These are phyloP conservation scores for Puya raimondii DNA, from an alignment of 176 grass and related monocot genomes.

Conservation along the genomic window DNA sequence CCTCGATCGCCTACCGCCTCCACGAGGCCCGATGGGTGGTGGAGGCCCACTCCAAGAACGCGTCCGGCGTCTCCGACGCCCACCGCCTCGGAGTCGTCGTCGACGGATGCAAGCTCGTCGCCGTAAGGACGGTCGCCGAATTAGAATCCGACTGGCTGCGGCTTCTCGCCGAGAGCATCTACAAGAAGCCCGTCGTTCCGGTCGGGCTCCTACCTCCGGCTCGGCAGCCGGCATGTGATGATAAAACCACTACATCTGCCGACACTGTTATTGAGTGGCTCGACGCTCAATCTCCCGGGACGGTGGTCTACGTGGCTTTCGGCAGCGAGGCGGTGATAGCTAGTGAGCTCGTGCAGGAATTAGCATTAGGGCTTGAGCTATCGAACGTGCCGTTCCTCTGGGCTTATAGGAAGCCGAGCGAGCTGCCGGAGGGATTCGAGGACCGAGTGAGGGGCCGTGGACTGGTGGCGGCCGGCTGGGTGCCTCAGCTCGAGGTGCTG, in stretches of 20 bases:
- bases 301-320: conserved; percentile 57
- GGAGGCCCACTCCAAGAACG: not conserved
- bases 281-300: conserved; percentile 16
- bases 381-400: conserved; percentile 51
- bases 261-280: conserved; percentile 28
- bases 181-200: conserved; percentile 40
- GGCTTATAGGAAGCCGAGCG: conserved; percentile 24
- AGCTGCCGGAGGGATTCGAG: conserved; percentile 37
- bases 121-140: conserved; percentile 25
- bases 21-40: conserved; percentile 16
- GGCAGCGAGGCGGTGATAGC: conserved; percentile 56
- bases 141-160: conserved; percentile 34
- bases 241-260: not conserved
- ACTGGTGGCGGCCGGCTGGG: conserved; percentile 35
- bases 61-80: not conserved
- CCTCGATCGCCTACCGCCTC: conserved; percentile 12
- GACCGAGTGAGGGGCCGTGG: conserved; percentile 13
- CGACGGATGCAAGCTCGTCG: conserved; percentile 31
- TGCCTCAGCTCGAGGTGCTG: conserved; percentile 40
- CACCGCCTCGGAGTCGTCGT: conserved; percentile 20
- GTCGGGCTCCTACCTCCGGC: conserved; percentile 34
- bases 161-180: conserved; percentile 25
- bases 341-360: conserved; percentile 21
- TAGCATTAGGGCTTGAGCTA: conserved; percentile 47
- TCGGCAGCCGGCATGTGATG: not conserved